phyloP scores from a whole-genome alignment of 495 filamentous ascomycete genomes.

The Glonium stellatum region DNA sequence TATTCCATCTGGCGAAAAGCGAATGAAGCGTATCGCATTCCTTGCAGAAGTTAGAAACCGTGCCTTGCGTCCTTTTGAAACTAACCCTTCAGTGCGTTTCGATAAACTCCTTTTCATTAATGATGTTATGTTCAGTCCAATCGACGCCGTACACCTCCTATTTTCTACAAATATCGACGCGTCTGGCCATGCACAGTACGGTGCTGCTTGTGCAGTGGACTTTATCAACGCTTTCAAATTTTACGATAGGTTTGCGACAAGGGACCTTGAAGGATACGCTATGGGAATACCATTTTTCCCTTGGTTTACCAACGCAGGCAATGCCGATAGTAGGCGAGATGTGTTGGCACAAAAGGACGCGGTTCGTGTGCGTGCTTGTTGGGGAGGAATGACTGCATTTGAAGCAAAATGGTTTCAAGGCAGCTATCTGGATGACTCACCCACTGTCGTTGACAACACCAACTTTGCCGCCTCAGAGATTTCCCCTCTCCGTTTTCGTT shows the following conservation, averaged over 20 bases:
- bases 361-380: constrained; percentile 67
- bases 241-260: constrained; percentile 72
- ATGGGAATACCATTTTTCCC: constrained; percentile 66
- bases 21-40: constrained; percentile 65
- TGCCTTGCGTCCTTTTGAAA: constrained; percentile 56
- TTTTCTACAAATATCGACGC: constrained; percentile 61
- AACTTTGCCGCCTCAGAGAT: not conserved
- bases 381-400: constrained; percentile 75
- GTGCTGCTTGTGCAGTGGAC: constrained; percentile 68
- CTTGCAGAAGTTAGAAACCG: constrained; percentile 69
- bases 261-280: constrained; percentile 63
- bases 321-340: constrained; percentile 50
- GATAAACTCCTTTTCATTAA: constrained; percentile 71
- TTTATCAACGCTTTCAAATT: constrained; percentile 68
- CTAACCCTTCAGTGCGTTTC: constrained; percentile 39
- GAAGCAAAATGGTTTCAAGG: constrained; percentile 56
- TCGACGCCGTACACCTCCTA: constrained; percentile 62
- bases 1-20: constrained; percentile 52
- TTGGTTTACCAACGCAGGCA: constrained; percentile 57
- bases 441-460: not conserved
- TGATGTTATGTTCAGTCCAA: constrained; percentile 64
- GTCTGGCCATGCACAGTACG: constrained; percentile 52
- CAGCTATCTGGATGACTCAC: not conserved
- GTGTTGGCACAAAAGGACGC: constrained; percentile 57
- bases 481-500: constrained; percentile 55